phyloP scores from a whole-genome alignment of 192 early-diverging fungal species.

The Lunasporangiospora selenospora region DNA sequence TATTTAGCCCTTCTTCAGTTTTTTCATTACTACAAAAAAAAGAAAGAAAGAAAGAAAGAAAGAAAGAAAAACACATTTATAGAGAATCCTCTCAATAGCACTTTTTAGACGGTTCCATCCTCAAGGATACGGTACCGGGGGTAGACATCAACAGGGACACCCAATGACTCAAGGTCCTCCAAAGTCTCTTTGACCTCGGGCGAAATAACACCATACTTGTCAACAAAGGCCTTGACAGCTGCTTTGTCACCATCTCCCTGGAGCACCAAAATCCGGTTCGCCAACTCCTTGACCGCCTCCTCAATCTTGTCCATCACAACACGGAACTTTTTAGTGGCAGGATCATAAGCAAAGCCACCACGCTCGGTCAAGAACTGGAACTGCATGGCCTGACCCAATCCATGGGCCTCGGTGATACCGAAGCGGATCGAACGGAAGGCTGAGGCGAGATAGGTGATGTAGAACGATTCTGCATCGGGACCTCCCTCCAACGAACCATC shows the following conservation, averaged over 20 bases:
- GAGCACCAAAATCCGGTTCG: slow-evolving; percentile 68
- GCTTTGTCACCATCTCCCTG: slow-evolving; percentile 76
- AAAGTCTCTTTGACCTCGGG: slow-evolving; percentile 60
- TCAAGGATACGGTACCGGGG: slow-evolving; percentile 44
- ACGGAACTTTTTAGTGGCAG: slow-evolving; percentile 50
- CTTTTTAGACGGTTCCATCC: slow-evolving; percentile 31
- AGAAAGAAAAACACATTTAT: background rate
- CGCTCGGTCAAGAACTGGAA: slow-evolving; percentile 70
- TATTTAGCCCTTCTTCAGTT: too few relatives aligned
- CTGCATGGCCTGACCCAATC: slow-evolving; percentile 75
- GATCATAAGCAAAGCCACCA: slow-evolving; percentile 65
- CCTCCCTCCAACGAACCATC: slow-evolving; percentile 59
- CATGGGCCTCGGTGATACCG: slow-evolving; percentile 74
- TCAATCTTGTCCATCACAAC: slow-evolving; percentile 67
- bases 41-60: background rate
- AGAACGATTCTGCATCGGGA: slow-evolving; percentile 66
- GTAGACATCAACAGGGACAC: slow-evolving; percentile 48
- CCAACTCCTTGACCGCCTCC: slow-evolving; percentile 63
- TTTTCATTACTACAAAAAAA: background rate
- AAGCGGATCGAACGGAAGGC: slow-evolving; percentile 77
- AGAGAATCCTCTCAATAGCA: background rate
- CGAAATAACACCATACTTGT: slow-evolving; percentile 58
- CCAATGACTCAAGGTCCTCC: slow-evolving; percentile 54
- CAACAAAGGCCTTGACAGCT: slow-evolving; percentile 62
- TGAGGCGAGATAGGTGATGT: slow-evolving; percentile 75